These are phyloP conservation scores for Lachnellula hyalina DNA, from an alignment of 2,329 filamentous ascomycete genomes.

Conservation along the genomic window DNA sequence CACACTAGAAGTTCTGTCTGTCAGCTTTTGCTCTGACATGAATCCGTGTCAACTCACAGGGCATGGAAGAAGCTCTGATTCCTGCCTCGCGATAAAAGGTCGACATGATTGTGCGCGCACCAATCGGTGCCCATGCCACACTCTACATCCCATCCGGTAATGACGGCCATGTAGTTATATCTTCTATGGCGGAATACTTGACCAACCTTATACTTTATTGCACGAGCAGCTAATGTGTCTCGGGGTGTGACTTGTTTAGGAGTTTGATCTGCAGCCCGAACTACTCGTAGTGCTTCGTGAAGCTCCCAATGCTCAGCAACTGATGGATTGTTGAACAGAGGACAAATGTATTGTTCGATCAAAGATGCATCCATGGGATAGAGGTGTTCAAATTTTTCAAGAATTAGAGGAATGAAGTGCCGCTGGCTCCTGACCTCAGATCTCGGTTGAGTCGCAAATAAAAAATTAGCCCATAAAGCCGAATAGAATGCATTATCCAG, in stretches of 20 bases:
- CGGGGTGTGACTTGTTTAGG: conserved; percentile 41
- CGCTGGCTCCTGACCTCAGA: conserved; percentile 21
- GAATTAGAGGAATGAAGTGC: conserved; percentile 32
- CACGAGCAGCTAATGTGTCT: conserved; percentile 19
- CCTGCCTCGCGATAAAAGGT: conserved; percentile 51
- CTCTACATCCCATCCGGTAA: conserved; percentile 72
- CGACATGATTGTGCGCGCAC: conserved; percentile 60
- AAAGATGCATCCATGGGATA: conserved; percentile 35
- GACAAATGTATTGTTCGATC: conserved; percentile 34
- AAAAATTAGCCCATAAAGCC: conserved; percentile 34
- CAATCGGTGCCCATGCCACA: conserved; percentile 53
- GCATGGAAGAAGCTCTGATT: conserved; percentile 79
- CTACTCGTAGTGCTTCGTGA: conserved; percentile 47
- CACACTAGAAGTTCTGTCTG: conserved; percentile 42
- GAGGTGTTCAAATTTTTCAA: conserved; percentile 32
- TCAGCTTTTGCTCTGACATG: conserved; percentile 14
- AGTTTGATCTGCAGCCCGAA: conserved; percentile 51
- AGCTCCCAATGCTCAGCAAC: conserved; percentile 33
- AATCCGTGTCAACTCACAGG: conserved; percentile 57
- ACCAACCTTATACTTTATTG: conserved; percentile 65
- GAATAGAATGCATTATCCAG: conserved; percentile 36
- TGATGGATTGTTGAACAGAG: conserved; percentile 31
- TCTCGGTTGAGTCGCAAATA: conserved; percentile 26
- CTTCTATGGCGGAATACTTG: conserved; percentile 79
- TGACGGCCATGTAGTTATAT: conserved; percentile 73